Evolutionary conservation across 768 basidiomycete genomes (phyloP).

Genomic region (Mycena chlorophos): DNA sequence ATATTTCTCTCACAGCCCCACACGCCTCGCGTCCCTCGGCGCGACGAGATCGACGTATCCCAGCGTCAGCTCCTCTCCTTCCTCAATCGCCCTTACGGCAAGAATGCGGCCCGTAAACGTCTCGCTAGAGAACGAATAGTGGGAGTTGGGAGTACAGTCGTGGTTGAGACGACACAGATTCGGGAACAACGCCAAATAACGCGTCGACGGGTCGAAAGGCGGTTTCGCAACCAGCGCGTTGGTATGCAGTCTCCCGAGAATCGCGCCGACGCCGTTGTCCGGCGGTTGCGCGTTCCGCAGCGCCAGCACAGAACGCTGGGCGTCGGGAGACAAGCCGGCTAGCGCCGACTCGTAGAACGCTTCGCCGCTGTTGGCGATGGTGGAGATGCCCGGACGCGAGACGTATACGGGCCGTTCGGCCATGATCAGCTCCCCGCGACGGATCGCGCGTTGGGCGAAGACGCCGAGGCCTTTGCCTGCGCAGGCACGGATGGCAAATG

Average conservation of each 20-base stretch:
- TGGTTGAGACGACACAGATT: slow-evolving; percentile 19
- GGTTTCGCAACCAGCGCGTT: neutral
- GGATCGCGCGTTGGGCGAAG: neutral
- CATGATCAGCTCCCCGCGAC: neutral
- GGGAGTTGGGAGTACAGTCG: slow-evolving; percentile 19
- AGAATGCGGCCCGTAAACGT: slow-evolving; percentile 9
- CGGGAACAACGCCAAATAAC: slow-evolving; percentile 11
- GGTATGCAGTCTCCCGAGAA: neutral
- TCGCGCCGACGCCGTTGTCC: neutral
- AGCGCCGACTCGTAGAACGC: neutral
- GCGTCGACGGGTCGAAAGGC: neutral
- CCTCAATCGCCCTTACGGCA: slow-evolving; percentile 12
- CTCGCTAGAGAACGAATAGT: slow-evolving; percentile 5
- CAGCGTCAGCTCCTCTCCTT: slow-evolving; percentile 18
- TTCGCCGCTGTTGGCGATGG: neutral
- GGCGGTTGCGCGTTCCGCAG: neutral
- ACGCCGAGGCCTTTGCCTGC: neutral
- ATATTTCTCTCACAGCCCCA: neutral
- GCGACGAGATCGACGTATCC: slow-evolving; percentile 14
- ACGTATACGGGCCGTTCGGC: slow-evolving; percentile 1
- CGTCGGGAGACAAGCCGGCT: neutral
- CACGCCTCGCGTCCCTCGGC: slow-evolving; percentile 1
- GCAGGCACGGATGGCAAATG: slow-evolving; percentile 2
- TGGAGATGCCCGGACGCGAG: neutral
- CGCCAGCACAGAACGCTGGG: neutral